Base-by-base conservation (phyloP, 495 filamentous ascomycete genomes). In the Cenococcum geophilum region DNA sequence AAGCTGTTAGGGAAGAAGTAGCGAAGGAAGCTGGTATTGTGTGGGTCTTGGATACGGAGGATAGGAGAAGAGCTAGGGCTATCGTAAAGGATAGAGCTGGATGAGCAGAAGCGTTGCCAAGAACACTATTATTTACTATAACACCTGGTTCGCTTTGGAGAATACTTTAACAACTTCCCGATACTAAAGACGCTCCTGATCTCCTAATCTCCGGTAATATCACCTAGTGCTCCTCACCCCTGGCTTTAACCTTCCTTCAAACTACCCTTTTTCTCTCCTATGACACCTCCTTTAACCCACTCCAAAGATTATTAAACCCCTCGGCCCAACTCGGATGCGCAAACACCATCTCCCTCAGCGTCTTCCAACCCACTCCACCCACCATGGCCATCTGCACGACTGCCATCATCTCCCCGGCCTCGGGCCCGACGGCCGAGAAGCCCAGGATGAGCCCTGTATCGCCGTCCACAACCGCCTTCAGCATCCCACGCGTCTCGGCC, bases 21-120 rank as follows among this genome's bases (percentile, higher is more conserved):
- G 76, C 77, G 8, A 75, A 61, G 42, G 67, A 71, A 25, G 57
- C 60, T 6, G 76, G 71, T 0, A 71, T 80, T 42, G 72, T 73
- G 10, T 83, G 81, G 81, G 80, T 76, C 62, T 67, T 89, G 57
- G 79, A 79, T 69, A 69, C 60, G n/a, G 85, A 86, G 40, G 86
- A 89, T 76, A 78, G 83, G 68, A 72, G 73, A 47, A 75, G 85
- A 58, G 84, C 82, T 18, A 76, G 86, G 62, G 81, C 74, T 27
- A 84, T 89, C 76, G 79, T 88, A 11, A 68, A 64, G 42, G 62
- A 61, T 18, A 56, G 49, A 56, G 27, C 9, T 40, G 16, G 35
- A 23, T 23, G 27, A 32, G 27, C 27, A 32, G 6, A 32, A 32
- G 27, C 27, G 27, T 32, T 32, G 6, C 27, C 3, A 6, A 32